These are phyloP conservation scores for Parafenestella ontariensis DNA, from an alignment of 2,329 filamentous ascomycete species.

Conservation along the genomic window DNA sequence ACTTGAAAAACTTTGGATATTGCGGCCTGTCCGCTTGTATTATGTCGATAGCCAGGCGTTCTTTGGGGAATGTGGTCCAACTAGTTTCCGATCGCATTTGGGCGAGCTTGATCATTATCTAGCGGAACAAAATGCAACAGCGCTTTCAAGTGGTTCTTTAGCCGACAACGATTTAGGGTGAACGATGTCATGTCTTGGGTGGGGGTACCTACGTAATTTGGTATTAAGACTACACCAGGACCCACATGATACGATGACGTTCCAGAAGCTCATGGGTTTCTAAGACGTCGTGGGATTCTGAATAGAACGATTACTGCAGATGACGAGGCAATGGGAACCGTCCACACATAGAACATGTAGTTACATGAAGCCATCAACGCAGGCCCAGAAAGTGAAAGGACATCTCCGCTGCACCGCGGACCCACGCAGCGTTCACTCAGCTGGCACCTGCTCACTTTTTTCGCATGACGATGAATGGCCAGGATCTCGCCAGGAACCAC, in stretches of 20 bases:
- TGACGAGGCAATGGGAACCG: no score
- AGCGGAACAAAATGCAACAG: slow-evolving; percentile 10
- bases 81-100: slow-evolving; percentile 5
- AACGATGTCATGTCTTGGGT: slow-evolving; percentile 6
- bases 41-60: slow-evolving; percentile 44
- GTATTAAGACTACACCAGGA: slow-evolving; percentile 11
- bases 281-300: background rate
- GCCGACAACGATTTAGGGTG: slow-evolving; percentile 1
- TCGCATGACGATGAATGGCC: slow-evolving; percentile 20
- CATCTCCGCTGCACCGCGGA: background rate
- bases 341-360: no score
- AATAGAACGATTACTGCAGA: background rate
- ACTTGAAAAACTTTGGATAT: slow-evolving; percentile 4
- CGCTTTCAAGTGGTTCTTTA: background rate
- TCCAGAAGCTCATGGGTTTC: slow-evolving; percentile 7
- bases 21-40: slow-evolving; percentile 28
- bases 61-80: slow-evolving; percentile 5
- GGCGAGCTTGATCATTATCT: slow-evolving; percentile 7
- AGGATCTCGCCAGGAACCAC: slow-evolving; percentile 29
- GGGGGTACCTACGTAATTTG: slow-evolving; percentile 21
- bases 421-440: background rate
- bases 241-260: slow-evolving; percentile 25
- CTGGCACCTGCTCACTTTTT: slow-evolving; percentile 7
- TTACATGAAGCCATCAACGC: background rate
- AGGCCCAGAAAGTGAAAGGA: background rate